Base-by-base conservation (phyloP, 768 basidiomycete genomes). In the Russula dissimulans region DNA sequence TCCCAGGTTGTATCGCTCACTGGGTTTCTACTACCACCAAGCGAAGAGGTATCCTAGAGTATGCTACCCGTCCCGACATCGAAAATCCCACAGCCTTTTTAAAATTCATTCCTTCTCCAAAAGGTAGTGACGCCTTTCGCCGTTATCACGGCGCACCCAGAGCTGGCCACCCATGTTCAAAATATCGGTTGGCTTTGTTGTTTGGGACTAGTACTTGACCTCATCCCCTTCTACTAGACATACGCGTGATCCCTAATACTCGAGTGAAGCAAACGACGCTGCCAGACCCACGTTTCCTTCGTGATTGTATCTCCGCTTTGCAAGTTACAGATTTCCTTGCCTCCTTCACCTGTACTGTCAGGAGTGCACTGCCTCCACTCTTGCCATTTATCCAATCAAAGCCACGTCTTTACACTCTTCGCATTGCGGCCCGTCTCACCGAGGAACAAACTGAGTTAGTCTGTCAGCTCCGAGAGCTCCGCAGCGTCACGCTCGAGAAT, bases 41-140 rank as follows among this genome's bases (percentile, higher is more conserved):
- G 77, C 80, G 14, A 87, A 86, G 62, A 77, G 77, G 26, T 86
- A 82, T 70, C 76, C 76, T 31, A 67, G 67, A 56, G 84, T 83
- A 56, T 44, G 79, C 69, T 31, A 50, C 53, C 48, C 46, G 11
- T 18, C 29, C 9, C 45, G 31, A 34, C 36, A 29, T n/a, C 26
- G 42, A 12, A n/a, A 26, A 18, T 55, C 32, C 32, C 17, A 42
- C 42, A 15, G 41, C 4, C 31, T n/a, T 51, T 15, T 9, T 55
- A 5, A 52, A 12, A 38, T 38, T 42, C 11, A n/a, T 49, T n/a
- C 9, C 39, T 11, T 9, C 34, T 53, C 12, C 11, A 14, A 52
- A 81, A 81, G 75, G 63, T 80, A 4, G 71, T 76, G 54, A 83
- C 86, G 0, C 83, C 88, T 0, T 91, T 90, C 67, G 76, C 80